Conservation (phyloP, 352 stramenopile species). For the Phytophthora fragariaefolia region DNA sequence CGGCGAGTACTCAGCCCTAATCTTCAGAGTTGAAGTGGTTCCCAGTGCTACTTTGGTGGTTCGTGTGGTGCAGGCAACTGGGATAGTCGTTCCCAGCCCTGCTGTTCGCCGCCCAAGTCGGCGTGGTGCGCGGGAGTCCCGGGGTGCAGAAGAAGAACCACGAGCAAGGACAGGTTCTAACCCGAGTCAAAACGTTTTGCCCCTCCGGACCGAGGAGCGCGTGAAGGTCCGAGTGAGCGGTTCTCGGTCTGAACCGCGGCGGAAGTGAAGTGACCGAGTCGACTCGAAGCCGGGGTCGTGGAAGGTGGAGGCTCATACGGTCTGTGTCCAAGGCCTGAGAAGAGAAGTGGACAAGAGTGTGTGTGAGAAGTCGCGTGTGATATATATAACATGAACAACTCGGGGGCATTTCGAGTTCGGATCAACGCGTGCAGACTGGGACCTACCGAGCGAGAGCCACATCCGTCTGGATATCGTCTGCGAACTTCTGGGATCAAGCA, state of each 20-base stretch:
- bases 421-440: background rate
- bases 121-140: background rate
- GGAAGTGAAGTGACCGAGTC: conserved; percentile 3
- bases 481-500: background rate
- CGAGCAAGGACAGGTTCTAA: background rate
- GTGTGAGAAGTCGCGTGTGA: background rate
- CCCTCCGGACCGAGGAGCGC: background rate
- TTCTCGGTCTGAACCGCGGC: background rate
- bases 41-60: too few relatives aligned
- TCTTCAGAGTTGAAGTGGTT: too few relatives aligned
- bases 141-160: background rate
- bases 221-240: background rate
- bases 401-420: background rate
- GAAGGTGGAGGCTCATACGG: background rate
- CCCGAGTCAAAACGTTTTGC: background rate
- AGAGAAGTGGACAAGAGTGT: conserved; percentile 1
- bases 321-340: background rate
- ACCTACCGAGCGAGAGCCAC: background rate
- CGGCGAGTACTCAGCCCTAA: too few relatives aligned
- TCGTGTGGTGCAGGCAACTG: background rate
- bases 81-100: too few relatives aligned
- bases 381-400: background rate
- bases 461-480: background rate
- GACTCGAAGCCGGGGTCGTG: background rate
- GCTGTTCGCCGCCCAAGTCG: background rate